These are phyloP conservation scores for Boletellus emodensis DNA, from an alignment of 768 basidiomycete genomes.

Conservation along the genomic window DNA sequence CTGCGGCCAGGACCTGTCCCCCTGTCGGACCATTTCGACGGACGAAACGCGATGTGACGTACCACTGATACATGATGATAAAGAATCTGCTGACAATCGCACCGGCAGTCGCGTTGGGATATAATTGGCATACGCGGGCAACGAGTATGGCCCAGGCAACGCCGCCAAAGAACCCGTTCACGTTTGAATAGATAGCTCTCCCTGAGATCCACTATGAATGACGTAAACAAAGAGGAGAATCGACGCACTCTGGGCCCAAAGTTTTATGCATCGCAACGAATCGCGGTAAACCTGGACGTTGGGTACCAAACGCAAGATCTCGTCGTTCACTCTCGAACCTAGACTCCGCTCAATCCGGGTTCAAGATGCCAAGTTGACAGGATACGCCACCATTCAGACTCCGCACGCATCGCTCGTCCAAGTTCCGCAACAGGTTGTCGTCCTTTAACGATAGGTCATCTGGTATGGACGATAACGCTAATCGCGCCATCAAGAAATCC, in stretches of 20 bases:
- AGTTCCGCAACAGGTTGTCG: constrained; percentile 84
- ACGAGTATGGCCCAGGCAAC: constrained; percentile 99
- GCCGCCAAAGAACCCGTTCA: constrained; percentile 95
- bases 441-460: constrained; percentile 89
- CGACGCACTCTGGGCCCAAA: constrained; percentile 93
- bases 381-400: constrained; percentile 75
- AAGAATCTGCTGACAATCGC: constrained; percentile 98
- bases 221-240: background rate
- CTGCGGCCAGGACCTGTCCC: constrained; percentile 92
- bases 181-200: constrained; percentile 96
- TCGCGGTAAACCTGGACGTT: constrained; percentile 93
- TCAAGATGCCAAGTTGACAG: constrained; percentile 2
- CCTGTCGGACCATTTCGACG: constrained; percentile 5
- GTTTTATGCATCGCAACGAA: constrained; percentile 90
- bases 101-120: constrained; percentile 91
- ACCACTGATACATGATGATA: constrained; percentile 98
- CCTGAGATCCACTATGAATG: constrained; percentile 42
- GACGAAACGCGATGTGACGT: constrained; percentile 23
- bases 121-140: constrained; percentile 98
- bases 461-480: constrained; percentile 83
- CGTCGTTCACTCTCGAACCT: constrained; percentile 96
- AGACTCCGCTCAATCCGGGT: constrained; percentile 9
- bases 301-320: constrained; percentile 91
- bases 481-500: constrained; percentile 90
- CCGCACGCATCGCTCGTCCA: constrained; percentile 92